A percentile compares a stretch with the other conserved stretches of the same genome.
Conservation (phyloP, 1,284 basidiomycete species). For the Phaffia rhodozyma region DNA sequence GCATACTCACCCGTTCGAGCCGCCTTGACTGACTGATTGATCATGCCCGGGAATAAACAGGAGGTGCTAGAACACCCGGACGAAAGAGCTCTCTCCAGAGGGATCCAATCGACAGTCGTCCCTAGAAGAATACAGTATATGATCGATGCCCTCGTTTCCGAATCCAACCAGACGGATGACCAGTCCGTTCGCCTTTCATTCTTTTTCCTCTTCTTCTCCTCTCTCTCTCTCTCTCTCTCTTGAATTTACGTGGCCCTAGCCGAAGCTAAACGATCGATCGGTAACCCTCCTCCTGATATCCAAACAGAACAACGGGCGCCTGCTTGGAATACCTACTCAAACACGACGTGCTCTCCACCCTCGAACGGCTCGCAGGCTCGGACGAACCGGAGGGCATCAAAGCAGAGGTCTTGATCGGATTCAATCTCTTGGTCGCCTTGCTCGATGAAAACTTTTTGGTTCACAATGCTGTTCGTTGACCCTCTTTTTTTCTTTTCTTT, state of each 20-base stretch:
- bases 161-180: constrained; percentile 67
- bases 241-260: not conserved
- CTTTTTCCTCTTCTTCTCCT: constrained; percentile 8
- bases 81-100: constrained; percentile 64
- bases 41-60: not conserved
- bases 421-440: constrained; percentile 76
- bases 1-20: not conserved
- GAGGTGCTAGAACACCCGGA: constrained; percentile 52
- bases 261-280: no score
- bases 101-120: constrained; percentile 70
- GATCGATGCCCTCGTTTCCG: constrained; percentile 75
- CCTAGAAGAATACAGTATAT: constrained; percentile 66
- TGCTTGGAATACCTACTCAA: constrained; percentile 85
- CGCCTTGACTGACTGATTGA: not conserved
- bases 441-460: constrained; percentile 83
- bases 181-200: constrained; percentile 42
- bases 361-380: constrained; percentile 71
- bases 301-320: constrained; percentile 67
- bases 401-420: constrained; percentile 66
- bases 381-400: constrained; percentile 77
- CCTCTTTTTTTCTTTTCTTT: constrained; percentile 7
- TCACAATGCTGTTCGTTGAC: constrained; percentile 52
- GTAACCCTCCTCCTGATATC: constrained; percentile 18
- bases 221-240: constrained; percentile 12
- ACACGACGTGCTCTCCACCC: constrained; percentile 68